Base-by-base conservation (phyloP, 768 basidiomycete genomes). In the Sporobolomyces phaffii region DNA sequence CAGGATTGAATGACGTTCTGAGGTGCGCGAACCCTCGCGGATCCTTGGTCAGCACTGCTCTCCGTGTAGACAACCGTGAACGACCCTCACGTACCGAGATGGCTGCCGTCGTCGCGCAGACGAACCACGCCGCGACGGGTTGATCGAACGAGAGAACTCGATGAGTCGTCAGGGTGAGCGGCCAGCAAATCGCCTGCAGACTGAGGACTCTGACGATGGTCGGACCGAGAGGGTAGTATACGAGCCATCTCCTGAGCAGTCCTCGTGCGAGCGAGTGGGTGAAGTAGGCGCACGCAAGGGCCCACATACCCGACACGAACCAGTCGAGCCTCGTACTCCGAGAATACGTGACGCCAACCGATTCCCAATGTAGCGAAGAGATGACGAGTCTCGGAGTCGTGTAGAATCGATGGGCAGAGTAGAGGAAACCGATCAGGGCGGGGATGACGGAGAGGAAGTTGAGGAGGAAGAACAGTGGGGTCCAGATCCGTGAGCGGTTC, bases 131-230 rank as follows among this genome's bases (percentile, higher is more conserved):
- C 7, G 88, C 79, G n/a, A 90, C 85, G 0, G 91, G 90, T 13
- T 91, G 83, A 22, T 83, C 82, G 60, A 85, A 81, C 34, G 86
- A 85, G 49, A 97, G 81, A 54, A 91, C 78, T 59, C 81, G 83
- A 36, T 94, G 84, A 1, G 90, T 93, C 43, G 90, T 78, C 71
- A 90, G 88, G 7, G 92, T 96, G 5, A 90, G 87, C 2, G 91
- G 90, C 92, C 92, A 97, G 79, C 93, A 97, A 65, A 98, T 92
- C 22, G 90, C 89, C 76, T 97, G 94, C 0, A 98, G 81, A 0
- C 90, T 93, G 61, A 97, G 82, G 6, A 97, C 85, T 20, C 94
- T 87, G 74, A 96, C 88, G 68, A 97, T 84, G 2, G 92, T 90
- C 6, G 93, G 84, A 31, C 90, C 80, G 0, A 90, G 87, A 0